A percentile compares a stretch with the other conserved stretches of the same genome.
Conservation (phyloP, 805 yeast genomes). For the Starmerella potacharoeniae region DNA sequence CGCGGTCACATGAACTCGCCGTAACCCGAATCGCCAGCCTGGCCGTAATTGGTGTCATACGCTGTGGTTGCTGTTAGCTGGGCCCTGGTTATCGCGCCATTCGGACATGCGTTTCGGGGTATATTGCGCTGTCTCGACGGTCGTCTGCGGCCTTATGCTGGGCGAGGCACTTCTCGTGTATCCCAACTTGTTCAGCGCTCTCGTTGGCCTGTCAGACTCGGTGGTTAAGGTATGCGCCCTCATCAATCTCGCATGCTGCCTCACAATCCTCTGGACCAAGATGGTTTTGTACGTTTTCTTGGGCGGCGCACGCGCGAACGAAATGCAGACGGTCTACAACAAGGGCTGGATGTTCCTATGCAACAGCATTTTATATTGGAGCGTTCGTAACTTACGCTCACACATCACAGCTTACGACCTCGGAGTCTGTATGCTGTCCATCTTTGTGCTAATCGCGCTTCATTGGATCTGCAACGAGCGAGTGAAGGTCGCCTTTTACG, state of each 20-base stretch:
- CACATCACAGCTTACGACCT: conserved; percentile 26
- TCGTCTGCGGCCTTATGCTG: conserved; percentile 23
- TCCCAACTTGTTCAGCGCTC: conserved; percentile 41
- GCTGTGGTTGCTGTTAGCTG: neutral
- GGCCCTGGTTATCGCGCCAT: neutral
- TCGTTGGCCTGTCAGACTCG: conserved; percentile 43
- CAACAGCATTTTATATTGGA: conserved; percentile 34
- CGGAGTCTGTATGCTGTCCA: conserved; percentile 23
- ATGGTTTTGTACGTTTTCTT: conserved; percentile 45
- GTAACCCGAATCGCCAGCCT: conserved; percentile 2
- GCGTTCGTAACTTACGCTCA: conserved; percentile 1
- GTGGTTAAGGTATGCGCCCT: conserved; percentile 37
- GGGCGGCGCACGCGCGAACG: conserved; percentile 65
- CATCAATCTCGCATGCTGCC: conserved; percentile 23
- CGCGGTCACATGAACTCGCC: neutral
- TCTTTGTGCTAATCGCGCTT: conserved; percentile 43
- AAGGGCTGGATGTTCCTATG: conserved; percentile 54
- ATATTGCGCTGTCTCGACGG: conserved; percentile 7
- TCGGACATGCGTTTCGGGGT: neutral
- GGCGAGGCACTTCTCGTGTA: conserved; percentile 35
- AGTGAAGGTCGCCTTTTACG: conserved; percentile 36
- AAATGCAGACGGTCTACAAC: conserved; percentile 45
- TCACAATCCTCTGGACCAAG: conserved; percentile 33
- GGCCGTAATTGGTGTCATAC: neutral
- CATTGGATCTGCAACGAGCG: conserved; percentile 51